Evolutionary conservation across 805 yeast species (phyloP).

Genomic region (Schizosaccharomyces pombe): DNA sequence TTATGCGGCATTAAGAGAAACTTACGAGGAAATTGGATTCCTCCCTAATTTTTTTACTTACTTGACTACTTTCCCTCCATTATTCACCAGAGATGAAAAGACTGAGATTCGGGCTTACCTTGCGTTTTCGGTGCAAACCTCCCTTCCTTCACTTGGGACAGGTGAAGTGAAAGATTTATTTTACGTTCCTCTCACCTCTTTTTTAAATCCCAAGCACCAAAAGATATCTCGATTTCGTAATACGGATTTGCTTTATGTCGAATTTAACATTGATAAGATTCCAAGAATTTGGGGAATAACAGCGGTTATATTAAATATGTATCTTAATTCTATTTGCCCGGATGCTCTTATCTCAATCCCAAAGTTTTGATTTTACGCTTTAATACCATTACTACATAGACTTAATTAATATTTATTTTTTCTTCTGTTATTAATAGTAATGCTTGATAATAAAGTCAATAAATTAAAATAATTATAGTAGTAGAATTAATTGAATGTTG

Average conservation of each 20-base stretch:
- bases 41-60: background rate
- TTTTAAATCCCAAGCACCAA: background rate
- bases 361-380: background rate
- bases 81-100: background rate
- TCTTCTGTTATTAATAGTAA: no score
- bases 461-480: no score
- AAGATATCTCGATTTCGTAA: background rate
- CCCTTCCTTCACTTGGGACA: background rate
- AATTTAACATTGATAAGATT: background rate
- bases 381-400: background rate
- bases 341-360: background rate
- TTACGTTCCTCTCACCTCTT: background rate
- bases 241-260: background rate
- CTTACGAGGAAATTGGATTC: background rate
- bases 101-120: background rate
- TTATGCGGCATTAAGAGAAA: background rate
- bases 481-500: no score
- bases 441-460: no score
- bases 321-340: background rate
- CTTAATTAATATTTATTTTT: background rate
- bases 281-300: constrained; percentile 2
- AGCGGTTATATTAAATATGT: background rate
- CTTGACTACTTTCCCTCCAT: background rate
- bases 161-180: background rate
- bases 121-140: background rate